Evolutionary conservation across 83 land plant species (phyloP), one percentile per base, ranked within the genome.

Genomic region (Picea abies): DNA sequence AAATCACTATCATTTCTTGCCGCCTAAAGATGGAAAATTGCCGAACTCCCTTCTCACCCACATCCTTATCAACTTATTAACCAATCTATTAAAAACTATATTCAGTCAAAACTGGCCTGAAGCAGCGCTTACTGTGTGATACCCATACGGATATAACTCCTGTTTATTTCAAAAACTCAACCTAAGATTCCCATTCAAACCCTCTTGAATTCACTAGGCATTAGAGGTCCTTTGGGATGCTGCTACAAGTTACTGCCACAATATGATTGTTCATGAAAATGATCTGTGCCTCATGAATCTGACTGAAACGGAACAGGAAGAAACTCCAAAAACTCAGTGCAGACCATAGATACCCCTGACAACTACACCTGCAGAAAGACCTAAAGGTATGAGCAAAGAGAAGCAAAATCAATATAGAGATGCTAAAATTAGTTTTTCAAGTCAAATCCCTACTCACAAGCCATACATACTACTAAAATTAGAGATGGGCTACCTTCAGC

Each of bases 401-500:
- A 73, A 73, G 26, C 3, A 47, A 73, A 11, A 9, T n/a, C 35
- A 73, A 20, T 9, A 44, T 52, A 19, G 22, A 73, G 26, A 44
- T 23, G 23, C 25, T 73, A 47, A 73, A 47, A 12, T 25, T 73
- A 73, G 26, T 44, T 22, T 47, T 2, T 44, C 77, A 73, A 73
- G 47, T 12, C 44, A n/a, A 14, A 11, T 41, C 41, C 76, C 76
- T 41, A 11, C 39, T 20, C 39, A 6, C n/a, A 44, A 72, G 52
- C 25, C 39, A 72, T 39, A 41, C 10, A 41, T 11, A 39, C 56
- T 72, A 20, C n/a, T 39, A 72, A 72, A 39, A 19, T 41, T 2
- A 15, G 77, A 41, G 58, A 60, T 25, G 47, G 56, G 56, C 56
- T 73, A 73, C 60, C 77, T 73, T 52, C 77, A 73, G 60, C 77